Percentiles rank a stretch among this genome's conserved stretches.
Evolutionary conservation across 495 filamentous ascomycete species (phyloP).

Genomic region (Extremus antarcticus): DNA sequence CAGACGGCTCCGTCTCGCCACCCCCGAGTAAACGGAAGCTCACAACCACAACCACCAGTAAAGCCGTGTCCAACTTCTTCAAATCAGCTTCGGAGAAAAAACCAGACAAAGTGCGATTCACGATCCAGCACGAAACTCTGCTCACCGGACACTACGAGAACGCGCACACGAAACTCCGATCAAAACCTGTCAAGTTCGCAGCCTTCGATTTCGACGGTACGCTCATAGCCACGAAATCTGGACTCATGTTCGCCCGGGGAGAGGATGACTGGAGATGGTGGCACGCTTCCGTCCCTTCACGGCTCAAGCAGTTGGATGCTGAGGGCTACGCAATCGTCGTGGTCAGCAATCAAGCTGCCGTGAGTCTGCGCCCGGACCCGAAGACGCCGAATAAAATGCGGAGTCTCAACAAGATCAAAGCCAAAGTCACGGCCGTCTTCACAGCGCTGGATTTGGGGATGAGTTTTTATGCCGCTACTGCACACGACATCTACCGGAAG

Average conservation of each 20-base stretch:
- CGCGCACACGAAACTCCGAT: conserved; percentile 20
- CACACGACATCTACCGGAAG: conserved; percentile 70
- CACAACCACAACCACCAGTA: conserved; percentile 65
- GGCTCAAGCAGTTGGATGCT: conserved; percentile 51
- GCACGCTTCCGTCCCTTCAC: conserved; percentile 57
- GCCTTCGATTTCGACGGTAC: conserved; percentile 94
- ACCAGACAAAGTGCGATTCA: conserved; percentile 68
- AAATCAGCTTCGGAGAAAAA: conserved; percentile 77
- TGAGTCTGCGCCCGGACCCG: conserved; percentile 59
- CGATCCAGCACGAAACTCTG: conserved; percentile 53
- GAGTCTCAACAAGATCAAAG: conserved; percentile 65
- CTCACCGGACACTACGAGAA: conserved; percentile 60
- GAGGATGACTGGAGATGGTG: conserved; percentile 92
- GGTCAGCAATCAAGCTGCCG: conserved; percentile 77
- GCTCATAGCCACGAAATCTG: conserved; percentile 66
- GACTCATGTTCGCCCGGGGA: conserved; percentile 61
- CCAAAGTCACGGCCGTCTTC: conserved; percentile 59
- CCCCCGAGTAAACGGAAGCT: conserved; percentile 49
- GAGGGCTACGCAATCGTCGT: conserved; percentile 66
- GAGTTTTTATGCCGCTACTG: conserved; percentile 75
- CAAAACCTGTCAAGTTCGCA: conserved; percentile 51
- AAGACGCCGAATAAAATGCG: conserved; percentile 56
- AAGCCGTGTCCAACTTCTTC: conserved; percentile 73
- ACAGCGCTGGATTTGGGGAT: conserved; percentile 63
- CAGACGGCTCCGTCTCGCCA: conserved; percentile 41